A percentile compares a stretch with the other conserved stretches of the same genome.
These are phyloP conservation scores for Candida sonorensis DNA, from an alignment of 805 yeast species.

Conservation along the genomic window DNA sequence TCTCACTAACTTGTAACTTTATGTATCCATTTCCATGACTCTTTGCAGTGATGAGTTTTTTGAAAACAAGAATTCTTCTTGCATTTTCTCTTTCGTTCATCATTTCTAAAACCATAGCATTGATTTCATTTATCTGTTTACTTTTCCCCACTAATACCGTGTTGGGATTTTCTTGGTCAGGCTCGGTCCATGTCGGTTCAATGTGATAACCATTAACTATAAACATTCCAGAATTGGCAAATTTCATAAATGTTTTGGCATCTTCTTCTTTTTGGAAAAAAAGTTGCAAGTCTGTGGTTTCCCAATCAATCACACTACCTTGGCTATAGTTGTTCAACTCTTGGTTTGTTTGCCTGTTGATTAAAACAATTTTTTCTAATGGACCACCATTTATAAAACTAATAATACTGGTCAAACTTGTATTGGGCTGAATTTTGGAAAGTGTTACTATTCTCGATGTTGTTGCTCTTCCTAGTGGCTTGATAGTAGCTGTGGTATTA, in stretches of 20 bases:
- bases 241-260: conserved; percentile 49
- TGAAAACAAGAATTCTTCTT: conserved; percentile 49
- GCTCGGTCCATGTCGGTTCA: conserved; percentile 44
- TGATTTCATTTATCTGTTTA: conserved; percentile 5
- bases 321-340: conserved; percentile 5
- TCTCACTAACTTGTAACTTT: conserved; percentile 9
- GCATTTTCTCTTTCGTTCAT: conserved; percentile 37
- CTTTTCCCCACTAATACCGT: background rate
- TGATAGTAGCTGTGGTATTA: no score
- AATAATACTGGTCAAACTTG: conserved; percentile 45
- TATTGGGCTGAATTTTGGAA: conserved; percentile 20
- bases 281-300: conserved; percentile 32
- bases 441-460: conserved; percentile 16
- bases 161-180: conserved; percentile 1
- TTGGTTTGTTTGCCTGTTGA: conserved; percentile 13
- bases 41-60: conserved; percentile 27
- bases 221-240: conserved; percentile 46
- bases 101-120: conserved; percentile 17
- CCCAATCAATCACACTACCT: conserved; percentile 19
- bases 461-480: no score
- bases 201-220: conserved; percentile 50
- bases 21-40: conserved; percentile 8
- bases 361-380: conserved; percentile 40
- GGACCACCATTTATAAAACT: conserved; percentile 66
- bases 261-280: conserved; percentile 45